Evolutionary conservation across 2,329 filamentous ascomycete genomes (phyloP), one percentile per base, ranked within the genome.

Genomic region (Aspergillus hortae): DNA sequence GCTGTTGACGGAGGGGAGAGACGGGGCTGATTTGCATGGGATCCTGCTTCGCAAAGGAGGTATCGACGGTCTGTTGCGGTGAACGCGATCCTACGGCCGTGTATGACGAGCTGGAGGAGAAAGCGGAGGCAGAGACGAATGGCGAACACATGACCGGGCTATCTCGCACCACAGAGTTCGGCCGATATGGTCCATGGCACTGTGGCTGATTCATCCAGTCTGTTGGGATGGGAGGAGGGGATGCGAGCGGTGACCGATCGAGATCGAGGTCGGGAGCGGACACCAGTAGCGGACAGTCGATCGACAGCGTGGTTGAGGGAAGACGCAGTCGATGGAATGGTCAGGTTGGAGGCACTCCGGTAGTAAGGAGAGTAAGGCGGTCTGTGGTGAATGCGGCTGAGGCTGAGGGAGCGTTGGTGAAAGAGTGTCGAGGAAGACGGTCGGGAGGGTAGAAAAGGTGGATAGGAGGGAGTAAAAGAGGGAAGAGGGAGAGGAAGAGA

Each of bases 131-230:
- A 23, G 58, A 44, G 46, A 52, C 53, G 32, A 60, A 55, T 44
- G 62, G 56, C 17, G 62, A 57, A 57, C 57, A 61, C 67, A 69
- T 68, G 58, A 60, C 58, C 58, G 59, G 48, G 44, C 60, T 60
- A 55, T 65, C 55, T 56, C 59, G 53, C 50, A 59, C 49, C 44
- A 55, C 44, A 60, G 56, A 53, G 49, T 56, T 46, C 58, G 63
- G 61, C 54, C 61, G 59, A 54, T 55, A 58, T 38, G 57, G 59
- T 65, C 64, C 66, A 70, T 68, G 58, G 59, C 65, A 68, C 56
- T 59, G 58, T 52, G 58, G 52, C 50, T 58, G 54, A 65, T 67
- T 62, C 65, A 69, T 69, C 57, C 63, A 68, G 59, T 58, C 53
- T 61, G 52, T 45, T 56, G 27, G 45, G 44, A 27, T 38, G 35